Percentiles rank a stretch among this genome's conserved stretches.
These are phyloP conservation scores for Echium plantagineum DNA, from an alignment of 257 asterid genomes.

Conservation along the genomic window DNA sequence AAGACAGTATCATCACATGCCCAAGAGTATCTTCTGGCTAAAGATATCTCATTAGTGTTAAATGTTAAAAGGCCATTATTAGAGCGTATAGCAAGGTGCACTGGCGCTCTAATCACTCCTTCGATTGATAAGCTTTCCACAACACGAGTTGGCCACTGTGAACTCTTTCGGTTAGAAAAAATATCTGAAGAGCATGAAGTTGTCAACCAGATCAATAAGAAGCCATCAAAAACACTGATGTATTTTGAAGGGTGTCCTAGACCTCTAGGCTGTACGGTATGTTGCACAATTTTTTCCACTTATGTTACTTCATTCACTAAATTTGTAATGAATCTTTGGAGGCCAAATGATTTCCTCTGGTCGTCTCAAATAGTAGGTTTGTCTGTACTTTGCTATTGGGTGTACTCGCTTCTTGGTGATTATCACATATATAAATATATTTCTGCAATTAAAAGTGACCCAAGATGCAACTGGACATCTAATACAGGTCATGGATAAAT, in stretches of 20 bases:
- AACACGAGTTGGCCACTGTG: slow-evolving; percentile 76
- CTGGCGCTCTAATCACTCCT: slow-evolving; percentile 76
- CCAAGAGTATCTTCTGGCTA: slow-evolving; percentile 67
- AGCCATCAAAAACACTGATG: slow-evolving; percentile 87
- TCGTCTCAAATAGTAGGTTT: no score
- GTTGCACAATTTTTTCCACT: slow-evolving; percentile 6
- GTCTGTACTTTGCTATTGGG: no score
- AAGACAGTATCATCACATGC: slow-evolving; percentile 88
- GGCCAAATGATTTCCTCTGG: not conserved
- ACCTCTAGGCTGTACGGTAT: slow-evolving; percentile 98
- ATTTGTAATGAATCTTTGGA: not conserved
- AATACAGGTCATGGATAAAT: no score
- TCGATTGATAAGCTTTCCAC: slow-evolving; percentile 62
- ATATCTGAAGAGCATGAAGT: slow-evolving; percentile 64
- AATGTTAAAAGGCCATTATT: slow-evolving; percentile 69
- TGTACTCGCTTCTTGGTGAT: no score
- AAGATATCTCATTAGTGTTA: slow-evolving; percentile 83
- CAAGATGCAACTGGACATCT: no score
- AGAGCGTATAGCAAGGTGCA: slow-evolving; percentile 83
- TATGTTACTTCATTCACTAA: not conserved
- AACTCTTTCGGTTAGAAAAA: slow-evolving; percentile 75
- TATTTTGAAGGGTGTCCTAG: slow-evolving; percentile 90
- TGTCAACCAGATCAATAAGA: slow-evolving; percentile 55
- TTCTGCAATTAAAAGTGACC: no score
- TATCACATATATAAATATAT: no score